These are phyloP conservation scores for Raffaelea albimanens DNA, from an alignment of 2,329 filamentous ascomycete genomes.

Conservation along the genomic window DNA sequence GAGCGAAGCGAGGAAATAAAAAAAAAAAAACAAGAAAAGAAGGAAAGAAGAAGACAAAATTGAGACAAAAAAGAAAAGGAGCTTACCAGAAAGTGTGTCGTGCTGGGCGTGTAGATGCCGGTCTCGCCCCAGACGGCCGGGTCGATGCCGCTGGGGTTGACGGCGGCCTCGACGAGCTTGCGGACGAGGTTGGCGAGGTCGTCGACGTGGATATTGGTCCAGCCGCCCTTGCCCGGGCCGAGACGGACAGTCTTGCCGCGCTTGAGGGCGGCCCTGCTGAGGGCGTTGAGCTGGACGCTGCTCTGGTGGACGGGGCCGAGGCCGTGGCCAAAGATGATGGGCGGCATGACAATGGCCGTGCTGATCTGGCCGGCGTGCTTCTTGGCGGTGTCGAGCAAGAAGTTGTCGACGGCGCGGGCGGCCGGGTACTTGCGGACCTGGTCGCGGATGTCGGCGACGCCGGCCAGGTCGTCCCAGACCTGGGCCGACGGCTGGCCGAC, in stretches of 20 bases:
- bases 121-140: no score
- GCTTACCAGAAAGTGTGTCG: no score
- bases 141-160: neutral
- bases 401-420: neutral
- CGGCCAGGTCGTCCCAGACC: neutral
- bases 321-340: slow-evolving; percentile 1
- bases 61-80: no score
- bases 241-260: neutral
- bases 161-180: neutral
- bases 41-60: no score
- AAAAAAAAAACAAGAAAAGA: no score
- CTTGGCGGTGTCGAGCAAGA: neutral
- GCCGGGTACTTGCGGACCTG: neutral
- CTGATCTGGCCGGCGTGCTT: neutral
- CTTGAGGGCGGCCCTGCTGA: neutral
- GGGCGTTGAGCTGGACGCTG: neutral
- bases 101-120: no score
- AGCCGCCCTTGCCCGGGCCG: neutral
- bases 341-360: slow-evolving; percentile 1
- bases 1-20: no score
- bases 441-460: neutral
- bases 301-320: neutral
- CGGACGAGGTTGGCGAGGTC: neutral
- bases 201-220: slow-evolving; percentile 1
- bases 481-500: neutral